These are phyloP conservation scores for Oryza glaberrima DNA, from an alignment of 176 grass and related monocot genomes.

Conservation along the genomic window DNA sequence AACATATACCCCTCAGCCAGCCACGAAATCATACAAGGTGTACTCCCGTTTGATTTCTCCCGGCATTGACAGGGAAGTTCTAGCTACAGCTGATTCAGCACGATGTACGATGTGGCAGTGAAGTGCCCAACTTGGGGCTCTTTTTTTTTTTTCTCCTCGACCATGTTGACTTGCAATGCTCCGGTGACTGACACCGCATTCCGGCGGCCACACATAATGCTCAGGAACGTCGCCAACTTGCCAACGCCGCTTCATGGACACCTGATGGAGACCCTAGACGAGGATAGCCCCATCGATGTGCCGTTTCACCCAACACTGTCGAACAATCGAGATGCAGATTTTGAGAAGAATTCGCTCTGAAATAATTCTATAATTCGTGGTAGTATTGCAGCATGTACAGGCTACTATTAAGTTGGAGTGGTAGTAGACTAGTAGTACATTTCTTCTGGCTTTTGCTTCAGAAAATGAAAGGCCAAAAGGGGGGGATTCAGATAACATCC, in stretches of 20 bases:
- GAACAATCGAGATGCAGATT: background rate
- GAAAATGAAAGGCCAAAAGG: constrained; percentile 16
- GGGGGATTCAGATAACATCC: background rate
- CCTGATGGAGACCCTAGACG: background rate
- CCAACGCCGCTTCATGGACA: background rate
- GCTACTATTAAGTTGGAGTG: too few species aligned
- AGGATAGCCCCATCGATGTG: background rate
- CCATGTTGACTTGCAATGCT: background rate
- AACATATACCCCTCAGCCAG: background rate
- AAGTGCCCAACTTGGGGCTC: background rate
- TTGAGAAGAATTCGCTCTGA: too few species aligned
- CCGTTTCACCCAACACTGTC: background rate
- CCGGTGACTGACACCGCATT: background rate
- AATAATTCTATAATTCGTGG: background rate
- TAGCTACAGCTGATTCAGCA: background rate
- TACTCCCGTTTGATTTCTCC: background rate
- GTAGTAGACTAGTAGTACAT: too few species aligned
- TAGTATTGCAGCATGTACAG: background rate
- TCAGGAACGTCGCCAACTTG: background rate
- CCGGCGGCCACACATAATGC: background rate
- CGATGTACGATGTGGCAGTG: background rate
- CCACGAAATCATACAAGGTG: background rate
- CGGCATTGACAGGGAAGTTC: background rate
- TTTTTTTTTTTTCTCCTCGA: background rate
- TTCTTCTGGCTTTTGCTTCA: constrained; percentile 42